Conservation (phyloP, 106 monocot species). For the Allium fistulosum region DNA sequence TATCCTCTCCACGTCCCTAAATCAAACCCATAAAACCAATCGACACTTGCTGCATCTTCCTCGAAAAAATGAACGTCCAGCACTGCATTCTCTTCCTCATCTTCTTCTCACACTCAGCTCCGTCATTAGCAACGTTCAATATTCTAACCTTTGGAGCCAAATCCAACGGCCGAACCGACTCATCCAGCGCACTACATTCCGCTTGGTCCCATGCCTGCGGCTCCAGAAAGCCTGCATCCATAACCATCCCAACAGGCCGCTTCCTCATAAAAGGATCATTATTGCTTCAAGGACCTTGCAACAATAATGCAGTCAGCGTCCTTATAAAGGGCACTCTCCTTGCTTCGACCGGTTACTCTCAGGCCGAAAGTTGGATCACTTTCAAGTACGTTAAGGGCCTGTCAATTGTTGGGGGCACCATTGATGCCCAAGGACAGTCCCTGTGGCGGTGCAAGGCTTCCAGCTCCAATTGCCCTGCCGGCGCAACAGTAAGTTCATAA, state of each 20-base stretch:
- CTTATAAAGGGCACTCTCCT: conserved; percentile 25
- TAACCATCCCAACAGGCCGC: conserved; percentile 26
- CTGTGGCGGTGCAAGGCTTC: conserved; percentile 19
- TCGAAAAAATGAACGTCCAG: no score
- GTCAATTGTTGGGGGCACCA: conserved; percentile 15
- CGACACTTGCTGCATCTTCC: no score
- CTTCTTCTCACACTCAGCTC: neutral
- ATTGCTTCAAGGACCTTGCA: conserved; percentile 35
- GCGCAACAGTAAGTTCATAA: conserved; percentile 11
- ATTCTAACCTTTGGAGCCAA: conserved; percentile 30
- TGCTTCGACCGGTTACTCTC: conserved; percentile 13
- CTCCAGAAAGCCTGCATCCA: conserved; percentile 3
- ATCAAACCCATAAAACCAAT: no score
- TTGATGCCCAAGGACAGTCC: conserved; percentile 20
- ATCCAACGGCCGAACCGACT: conserved; percentile 23
- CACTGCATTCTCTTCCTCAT: conserved; percentile 1
- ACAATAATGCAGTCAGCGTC: conserved; percentile 8
- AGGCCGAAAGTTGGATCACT: conserved; percentile 8
- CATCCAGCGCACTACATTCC: conserved; percentile 13
- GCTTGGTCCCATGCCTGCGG: conserved; percentile 39
- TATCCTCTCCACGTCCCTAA: no score
- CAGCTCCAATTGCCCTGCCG: conserved; percentile 10
- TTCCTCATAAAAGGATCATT: conserved; percentile 27
- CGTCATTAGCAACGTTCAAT: conserved; percentile 11
- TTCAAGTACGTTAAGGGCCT: conserved; percentile 29